phyloP scores from a whole-genome alignment of 441 rosid genomes.

The Pelargonium fulgidum region DNA sequence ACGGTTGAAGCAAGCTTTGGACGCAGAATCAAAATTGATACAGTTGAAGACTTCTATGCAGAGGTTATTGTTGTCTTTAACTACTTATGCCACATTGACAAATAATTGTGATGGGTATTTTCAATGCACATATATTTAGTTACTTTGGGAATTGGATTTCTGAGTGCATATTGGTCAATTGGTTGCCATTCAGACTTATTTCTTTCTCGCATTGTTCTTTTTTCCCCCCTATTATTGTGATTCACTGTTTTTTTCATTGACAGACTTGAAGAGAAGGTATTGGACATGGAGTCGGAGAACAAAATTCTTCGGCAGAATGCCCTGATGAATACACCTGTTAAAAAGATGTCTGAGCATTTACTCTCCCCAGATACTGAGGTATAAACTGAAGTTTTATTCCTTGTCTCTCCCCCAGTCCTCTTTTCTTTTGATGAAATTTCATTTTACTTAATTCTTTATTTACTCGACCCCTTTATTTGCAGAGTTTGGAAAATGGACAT shows the following conservation, averaged over 20 bases:
- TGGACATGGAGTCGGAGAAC: constrained; percentile 68
- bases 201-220: constrained; percentile 1
- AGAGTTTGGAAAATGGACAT: constrained; percentile 75
- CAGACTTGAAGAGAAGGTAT: constrained; percentile 78
- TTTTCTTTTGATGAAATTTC: not conserved
- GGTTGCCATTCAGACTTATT: not conserved
- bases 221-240: constrained; percentile 15
- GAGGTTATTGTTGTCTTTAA: constrained; percentile 37
- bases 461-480: constrained; percentile 23
- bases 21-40: constrained; percentile 72
- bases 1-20: constrained; percentile 61
- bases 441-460: not conserved
- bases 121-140: constrained; percentile 2
- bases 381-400: not conserved
- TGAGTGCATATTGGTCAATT: constrained; percentile 8
- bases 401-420: not conserved
- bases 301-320: constrained; percentile 59
- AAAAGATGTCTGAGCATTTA: constrained; percentile 24
- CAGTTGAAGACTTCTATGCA: constrained; percentile 82
- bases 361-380: not conserved
- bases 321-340: constrained; percentile 17
- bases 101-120: not conserved
- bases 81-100: not conserved
- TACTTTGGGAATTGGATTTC: not conserved
- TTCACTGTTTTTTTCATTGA: constrained; percentile 20